Evolutionary conservation across 176 grass and related monocot genomes (phyloP), one percentile per base, ranked within the genome.

Genomic region (Stipa capillata): DNA sequence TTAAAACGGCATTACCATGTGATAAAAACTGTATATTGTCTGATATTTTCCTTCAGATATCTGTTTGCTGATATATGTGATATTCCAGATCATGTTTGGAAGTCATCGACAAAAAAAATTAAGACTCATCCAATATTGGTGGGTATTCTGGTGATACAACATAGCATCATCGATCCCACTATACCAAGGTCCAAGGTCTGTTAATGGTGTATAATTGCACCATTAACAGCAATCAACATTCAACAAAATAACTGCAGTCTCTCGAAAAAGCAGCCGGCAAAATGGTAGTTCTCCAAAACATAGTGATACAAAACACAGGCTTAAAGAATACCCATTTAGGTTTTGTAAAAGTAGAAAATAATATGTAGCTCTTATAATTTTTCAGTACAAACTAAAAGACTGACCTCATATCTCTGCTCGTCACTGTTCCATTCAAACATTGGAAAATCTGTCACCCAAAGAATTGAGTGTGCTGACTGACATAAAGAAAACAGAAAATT

Each of bases 361-460:
- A 55, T 36, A 35, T 20, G 3, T 17, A 36, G 20, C 62, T 55
- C 50, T 66, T 40, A 51, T 60, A 78, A 34, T 83, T 51, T 43
- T 45, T 55, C 11, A 3, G 48, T 39, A 45, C 2, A 65, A 80
- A 41, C 50, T 49, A 40, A 84, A 84, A 55, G 80, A 74, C 41
- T 73, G 68, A 98, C 95, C 92, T 93, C 92, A 15, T 98, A 94
- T 84, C 89, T 90, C 76, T 93, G 88, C 82, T 98, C 92, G 31
- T 81, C 83, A 50, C 83, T 80, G 82, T 93, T 94, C 95, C 92
- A 98, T 84, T 93, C 90, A 55, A 98, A 98, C 95, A 98, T 91
- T 80, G 92, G 95, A 74, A 98, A 98, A 64, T 94, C 90, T 44
- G 86, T 98, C 32, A 98, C 92, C 96, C 96, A 98, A 42, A 98